A percentile compares a stretch with the other conserved stretches of the same genome.
Conservation (phyloP, 805 yeast species). For the Candida sonorensis region DNA sequence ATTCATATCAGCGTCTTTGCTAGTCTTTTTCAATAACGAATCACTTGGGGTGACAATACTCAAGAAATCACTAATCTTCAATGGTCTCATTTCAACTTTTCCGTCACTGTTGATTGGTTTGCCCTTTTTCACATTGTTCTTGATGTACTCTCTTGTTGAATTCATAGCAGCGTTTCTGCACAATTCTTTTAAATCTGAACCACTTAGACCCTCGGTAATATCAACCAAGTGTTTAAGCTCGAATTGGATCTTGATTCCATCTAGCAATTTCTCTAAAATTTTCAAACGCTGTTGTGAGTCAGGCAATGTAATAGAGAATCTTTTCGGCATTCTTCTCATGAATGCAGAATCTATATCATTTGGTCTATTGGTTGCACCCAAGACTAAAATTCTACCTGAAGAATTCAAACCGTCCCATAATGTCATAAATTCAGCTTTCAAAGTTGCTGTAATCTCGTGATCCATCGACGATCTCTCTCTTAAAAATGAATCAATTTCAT, state of each 20-base stretch:
- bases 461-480: conserved; percentile 79
- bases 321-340: conserved; percentile 86
- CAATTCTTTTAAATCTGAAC: conserved; percentile 85
- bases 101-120: conserved; percentile 27
- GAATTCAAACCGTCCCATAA: conserved; percentile 89
- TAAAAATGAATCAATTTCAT: conserved; percentile 91
- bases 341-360: conserved; percentile 90
- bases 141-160: conserved; percentile 81
- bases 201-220: conserved; percentile 71
- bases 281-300: conserved; percentile 56
- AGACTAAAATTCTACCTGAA: conserved; percentile 72
- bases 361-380: conserved; percentile 94
- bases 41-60: conserved; percentile 29
- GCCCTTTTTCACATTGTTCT: conserved; percentile 42
- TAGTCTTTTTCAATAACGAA: conserved; percentile 15
- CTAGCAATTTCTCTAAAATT: conserved; percentile 63
- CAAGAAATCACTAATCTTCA: conserved; percentile 58
- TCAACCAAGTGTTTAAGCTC: conserved; percentile 53
- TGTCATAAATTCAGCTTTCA: conserved; percentile 96
- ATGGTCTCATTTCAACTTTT: conserved; percentile 49
- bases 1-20: conserved; percentile 10
- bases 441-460: conserved; percentile 91
- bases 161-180: conserved; percentile 91
- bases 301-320: conserved; percentile 76
- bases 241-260: conserved; percentile 64